phyloP scores from a whole-genome alignment of 441 rosid genomes.

The Adansonia rubrostipa region DNA sequence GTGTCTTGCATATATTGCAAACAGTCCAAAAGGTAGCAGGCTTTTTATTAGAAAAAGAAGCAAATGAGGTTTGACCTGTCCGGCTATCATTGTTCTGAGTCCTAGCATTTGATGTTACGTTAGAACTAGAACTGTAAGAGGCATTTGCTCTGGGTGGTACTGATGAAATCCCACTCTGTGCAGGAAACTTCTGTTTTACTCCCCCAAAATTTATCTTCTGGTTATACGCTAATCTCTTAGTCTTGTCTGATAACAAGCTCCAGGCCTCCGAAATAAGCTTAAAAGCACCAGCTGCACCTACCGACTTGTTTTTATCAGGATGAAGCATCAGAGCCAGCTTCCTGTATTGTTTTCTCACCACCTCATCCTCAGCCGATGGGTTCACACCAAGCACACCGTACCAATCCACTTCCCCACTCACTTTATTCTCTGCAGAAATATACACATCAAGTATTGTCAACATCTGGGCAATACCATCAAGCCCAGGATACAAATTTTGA shows the following conservation, averaged over 20 bases:
- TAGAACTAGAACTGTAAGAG: constrained; percentile 44
- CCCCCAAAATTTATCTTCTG: constrained; percentile 45
- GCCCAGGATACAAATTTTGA: constrained; percentile 71
- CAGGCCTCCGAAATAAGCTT: constrained; percentile 83
- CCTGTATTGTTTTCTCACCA: constrained; percentile 69
- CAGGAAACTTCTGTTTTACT: constrained; percentile 40
- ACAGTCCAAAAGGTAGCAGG: constrained; percentile 89
- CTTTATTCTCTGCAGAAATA: constrained; percentile 68
- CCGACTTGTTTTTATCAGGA: constrained; percentile 90
- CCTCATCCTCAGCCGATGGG: constrained; percentile 73
- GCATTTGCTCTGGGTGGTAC: constrained; percentile 54
- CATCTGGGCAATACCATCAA: constrained; percentile 76
- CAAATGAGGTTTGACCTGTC: constrained; percentile 31
- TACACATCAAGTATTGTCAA: constrained; percentile 64
- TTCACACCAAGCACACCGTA: constrained; percentile 71
- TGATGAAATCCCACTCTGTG: constrained; percentile 49
- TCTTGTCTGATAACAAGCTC: constrained; percentile 75
- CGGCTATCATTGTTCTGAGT: constrained; percentile 34
- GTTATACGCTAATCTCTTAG: constrained; percentile 59
- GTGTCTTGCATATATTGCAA: constrained; percentile 73
- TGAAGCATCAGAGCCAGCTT: constrained; percentile 81
- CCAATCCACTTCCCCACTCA: constrained; percentile 80
- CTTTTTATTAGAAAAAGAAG: constrained; percentile 35
- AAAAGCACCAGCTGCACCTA: constrained; percentile 90
- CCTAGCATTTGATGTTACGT: constrained; percentile 36